Percentiles rank a stretch among this genome's conserved stretches.
Evolutionary conservation across 2,329 filamentous ascomycete species (phyloP).

Genomic region (Claviceps digitariae): DNA sequence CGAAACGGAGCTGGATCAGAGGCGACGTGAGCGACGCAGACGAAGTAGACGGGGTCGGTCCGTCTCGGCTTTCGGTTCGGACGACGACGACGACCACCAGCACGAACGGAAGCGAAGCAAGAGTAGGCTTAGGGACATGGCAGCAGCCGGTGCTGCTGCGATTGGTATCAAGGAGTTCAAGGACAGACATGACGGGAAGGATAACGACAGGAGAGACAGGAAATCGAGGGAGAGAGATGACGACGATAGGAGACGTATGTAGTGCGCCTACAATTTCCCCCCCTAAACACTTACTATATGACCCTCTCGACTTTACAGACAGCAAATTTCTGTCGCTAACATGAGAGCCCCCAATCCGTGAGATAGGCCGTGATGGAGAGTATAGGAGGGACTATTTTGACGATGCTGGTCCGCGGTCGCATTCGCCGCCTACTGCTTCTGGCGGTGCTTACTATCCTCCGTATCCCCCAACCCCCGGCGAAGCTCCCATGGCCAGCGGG

Average conservation of each 20-base stretch:
- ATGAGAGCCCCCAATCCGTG: neutral
- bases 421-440: conserved; percentile 36
- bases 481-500: conserved; percentile 5
- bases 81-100: conserved; percentile 7
- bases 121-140: conserved; percentile 40
- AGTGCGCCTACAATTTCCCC: neutral
- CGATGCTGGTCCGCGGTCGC: conserved; percentile 21
- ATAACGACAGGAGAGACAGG: conserved; percentile 26
- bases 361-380: conserved; percentile 24
- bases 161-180: conserved; percentile 49
- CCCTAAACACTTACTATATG: too few relatives aligned
- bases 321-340: neutral
- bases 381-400: conserved; percentile 22
- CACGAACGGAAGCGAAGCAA: conserved; percentile 34
- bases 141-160: conserved; percentile 40
- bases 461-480: conserved; percentile 20
- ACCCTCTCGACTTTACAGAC: neutral
- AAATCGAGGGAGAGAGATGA: conserved; percentile 20
- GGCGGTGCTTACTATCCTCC: conserved; percentile 37
- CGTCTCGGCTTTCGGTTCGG: conserved; percentile 20
- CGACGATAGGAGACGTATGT: conserved; percentile 14
- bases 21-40: conserved; percentile 24
- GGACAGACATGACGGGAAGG: conserved; percentile 25
- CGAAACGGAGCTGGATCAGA: conserved; percentile 35
- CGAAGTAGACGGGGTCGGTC: conserved; percentile 22